These are phyloP conservation scores for Zymoseptoria ardabiliae DNA, from an alignment of 2,329 filamentous ascomycete species.

Conservation along the genomic window DNA sequence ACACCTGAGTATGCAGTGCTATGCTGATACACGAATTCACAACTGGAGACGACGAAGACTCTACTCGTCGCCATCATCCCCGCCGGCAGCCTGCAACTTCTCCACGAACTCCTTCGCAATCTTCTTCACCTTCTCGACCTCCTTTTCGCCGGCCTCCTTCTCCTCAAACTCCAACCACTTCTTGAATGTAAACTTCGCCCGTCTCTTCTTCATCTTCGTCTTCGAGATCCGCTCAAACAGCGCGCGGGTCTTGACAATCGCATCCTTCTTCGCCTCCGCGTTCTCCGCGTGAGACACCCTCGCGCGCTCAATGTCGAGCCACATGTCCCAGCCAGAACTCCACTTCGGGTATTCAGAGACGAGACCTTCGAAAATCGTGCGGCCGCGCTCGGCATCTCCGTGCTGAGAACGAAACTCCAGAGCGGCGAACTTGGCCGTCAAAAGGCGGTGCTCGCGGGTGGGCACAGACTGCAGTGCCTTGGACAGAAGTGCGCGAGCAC, in stretches of 20 bases:
- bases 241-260: constrained; percentile 48
- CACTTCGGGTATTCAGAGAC: constrained; percentile 80
- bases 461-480: constrained; percentile 81
- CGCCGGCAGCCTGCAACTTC: constrained; percentile 31
- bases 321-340: constrained; percentile 86
- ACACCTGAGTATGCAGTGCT: neutral
- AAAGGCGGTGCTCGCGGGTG: constrained; percentile 58
- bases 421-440: constrained; percentile 81
- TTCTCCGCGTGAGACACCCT: constrained; percentile 25
- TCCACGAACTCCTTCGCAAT: constrained; percentile 65
- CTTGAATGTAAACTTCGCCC: constrained; percentile 83
- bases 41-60: neutral
- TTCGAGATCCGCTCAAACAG: constrained; percentile 73
- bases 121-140: constrained; percentile 61
- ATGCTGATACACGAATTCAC: neutral
- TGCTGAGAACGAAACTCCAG: constrained; percentile 81
- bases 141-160: constrained; percentile 58
- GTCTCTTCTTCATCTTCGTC: constrained; percentile 63
- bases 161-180: constrained; percentile 88
- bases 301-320: constrained; percentile 68
- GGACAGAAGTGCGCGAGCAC: constrained; percentile 67
- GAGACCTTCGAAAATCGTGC: constrained; percentile 88
- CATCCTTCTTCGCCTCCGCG: constrained; percentile 43
- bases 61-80: constrained; percentile 14
- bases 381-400: constrained; percentile 81